phyloP scores from a whole-genome alignment of 805 yeast species.

The Candida oleophila region DNA sequence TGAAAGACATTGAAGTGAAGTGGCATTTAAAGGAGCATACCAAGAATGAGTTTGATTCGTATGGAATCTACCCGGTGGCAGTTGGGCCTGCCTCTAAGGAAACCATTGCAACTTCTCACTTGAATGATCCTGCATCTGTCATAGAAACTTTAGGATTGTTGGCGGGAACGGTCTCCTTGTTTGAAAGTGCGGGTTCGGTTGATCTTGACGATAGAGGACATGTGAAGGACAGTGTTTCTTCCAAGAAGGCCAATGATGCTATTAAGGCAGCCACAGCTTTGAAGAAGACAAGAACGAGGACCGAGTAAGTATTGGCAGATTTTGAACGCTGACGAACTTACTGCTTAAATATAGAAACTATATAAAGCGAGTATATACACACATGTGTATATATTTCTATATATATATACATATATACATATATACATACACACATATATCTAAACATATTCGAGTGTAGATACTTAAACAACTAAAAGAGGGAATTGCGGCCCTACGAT shows the following conservation, averaged over 20 bases:
- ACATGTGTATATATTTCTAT: no score
- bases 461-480: no score
- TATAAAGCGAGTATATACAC: no score
- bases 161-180: conserved; percentile 74
- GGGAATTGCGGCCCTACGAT: no score
- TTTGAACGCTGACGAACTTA: no score
- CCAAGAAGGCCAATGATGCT: conserved; percentile 39
- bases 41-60: conserved; percentile 47
- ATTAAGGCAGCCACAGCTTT: conserved; percentile 26
- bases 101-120: conserved; percentile 82
- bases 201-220: conserved; percentile 79
- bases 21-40: conserved; percentile 47
- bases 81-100: conserved; percentile 90
- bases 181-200: conserved; percentile 76
- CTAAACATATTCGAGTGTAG: no score
- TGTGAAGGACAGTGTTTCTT: conserved; percentile 46
- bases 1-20: conserved; percentile 57
- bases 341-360: no score
- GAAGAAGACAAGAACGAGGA: conserved; percentile 5
- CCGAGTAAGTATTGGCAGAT: neutral
- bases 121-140: conserved; percentile 81
- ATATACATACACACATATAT: no score
- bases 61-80: conserved; percentile 79
- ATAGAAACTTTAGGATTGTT: conserved; percentile 78
- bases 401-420: no score